These are phyloP conservation scores for Tetrahymena elliotti DNA, from an alignment of 73 alveolate species.

Conservation along the genomic window DNA sequence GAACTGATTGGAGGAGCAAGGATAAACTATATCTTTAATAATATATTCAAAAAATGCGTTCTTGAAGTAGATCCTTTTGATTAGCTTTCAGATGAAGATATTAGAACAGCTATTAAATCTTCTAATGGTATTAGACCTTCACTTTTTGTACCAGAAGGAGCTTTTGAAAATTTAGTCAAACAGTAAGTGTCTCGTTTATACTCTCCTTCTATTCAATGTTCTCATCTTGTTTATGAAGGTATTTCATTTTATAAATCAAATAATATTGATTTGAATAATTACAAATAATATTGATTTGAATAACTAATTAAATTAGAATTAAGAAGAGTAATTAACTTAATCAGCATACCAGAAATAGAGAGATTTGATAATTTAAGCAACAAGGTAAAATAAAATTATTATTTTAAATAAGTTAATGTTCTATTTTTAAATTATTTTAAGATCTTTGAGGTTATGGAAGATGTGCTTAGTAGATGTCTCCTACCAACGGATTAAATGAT, in stretches of 20 bases:
- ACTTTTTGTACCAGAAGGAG: slow-evolving; percentile 89
- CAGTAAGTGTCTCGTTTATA: slow-evolving; percentile 73
- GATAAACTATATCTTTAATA: slow-evolving; percentile 53
- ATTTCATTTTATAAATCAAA: neutral
- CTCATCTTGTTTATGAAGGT: slow-evolving; percentile 55
- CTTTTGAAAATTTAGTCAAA: slow-evolving; percentile 81
- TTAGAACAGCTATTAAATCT: slow-evolving; percentile 67
- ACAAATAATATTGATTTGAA: too few relatives aligned
- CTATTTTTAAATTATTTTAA: neutral
- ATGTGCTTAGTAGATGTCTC: slow-evolving; percentile 52
- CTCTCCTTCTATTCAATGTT: slow-evolving; percentile 74
- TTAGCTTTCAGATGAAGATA: slow-evolving; percentile 57
- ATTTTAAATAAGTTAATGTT: neutral
- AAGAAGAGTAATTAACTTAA: slow-evolving; percentile 51
- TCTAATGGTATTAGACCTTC: slow-evolving; percentile 72
- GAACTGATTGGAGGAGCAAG: slow-evolving; percentile 71
- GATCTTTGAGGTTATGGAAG: slow-evolving; percentile 53
- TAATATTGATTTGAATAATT: neutral
- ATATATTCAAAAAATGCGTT: slow-evolving; percentile 47
- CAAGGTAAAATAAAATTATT: neutral
- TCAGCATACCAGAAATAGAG: slow-evolving; percentile 56
- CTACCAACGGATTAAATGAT: slow-evolving; percentile 60
- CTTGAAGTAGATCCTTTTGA: slow-evolving; percentile 63
- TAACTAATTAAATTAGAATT: slow-evolving; percentile 27
- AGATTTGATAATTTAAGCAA: slow-evolving; percentile 51